phyloP scores from a whole-genome alignment of 352 stramenopile genomes.

The Peronospora tabacina region DNA sequence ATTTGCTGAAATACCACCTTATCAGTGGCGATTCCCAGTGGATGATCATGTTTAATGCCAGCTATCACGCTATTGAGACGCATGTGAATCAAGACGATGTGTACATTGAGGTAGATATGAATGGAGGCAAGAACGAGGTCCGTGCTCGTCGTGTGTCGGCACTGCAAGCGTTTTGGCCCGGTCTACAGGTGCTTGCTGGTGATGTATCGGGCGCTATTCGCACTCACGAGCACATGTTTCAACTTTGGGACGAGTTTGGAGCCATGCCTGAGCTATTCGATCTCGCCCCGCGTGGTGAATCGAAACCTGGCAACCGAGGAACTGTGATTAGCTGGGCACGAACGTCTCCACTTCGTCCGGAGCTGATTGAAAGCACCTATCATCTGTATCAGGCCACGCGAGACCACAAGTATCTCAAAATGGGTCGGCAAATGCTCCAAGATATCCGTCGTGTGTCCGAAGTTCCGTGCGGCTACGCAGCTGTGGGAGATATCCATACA shows the following conservation, averaged over 20 bases:
- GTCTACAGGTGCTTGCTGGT: conserved; percentile 91
- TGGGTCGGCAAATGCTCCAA: conserved; percentile 14
- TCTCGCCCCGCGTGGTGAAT: conserved; percentile 31
- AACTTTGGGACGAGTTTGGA: conserved; percentile 91
- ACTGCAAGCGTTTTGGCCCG: conserved; percentile 95
- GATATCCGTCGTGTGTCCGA: conserved; percentile 82
- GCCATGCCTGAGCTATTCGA: conserved; percentile 94
- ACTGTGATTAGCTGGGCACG: conserved; percentile 68
- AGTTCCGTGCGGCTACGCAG: conserved; percentile 90
- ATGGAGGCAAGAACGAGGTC: conserved; percentile 48
- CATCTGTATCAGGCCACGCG: conserved; percentile 89
- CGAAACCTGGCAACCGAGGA: conserved; percentile 23
- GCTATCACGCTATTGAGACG: conserved; percentile 67
- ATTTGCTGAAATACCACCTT: conserved; percentile 95
- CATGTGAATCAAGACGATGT: conserved; percentile 69
- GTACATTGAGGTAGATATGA: conserved; percentile 86
- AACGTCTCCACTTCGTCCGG: conserved; percentile 91
- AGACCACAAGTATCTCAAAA: no score
- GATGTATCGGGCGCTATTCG: conserved; percentile 86
- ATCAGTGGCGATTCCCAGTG: conserved; percentile 90
- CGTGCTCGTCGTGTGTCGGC: conserved; percentile 65
- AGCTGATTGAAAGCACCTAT: conserved; percentile 96
- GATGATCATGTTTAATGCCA: conserved; percentile 89
- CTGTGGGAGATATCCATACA: conserved; percentile 86
- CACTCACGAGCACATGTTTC: conserved; percentile 90